Evolutionary conservation across 148 eudicot species (phyloP).

Genomic region (Polygonum aviculare): DNA sequence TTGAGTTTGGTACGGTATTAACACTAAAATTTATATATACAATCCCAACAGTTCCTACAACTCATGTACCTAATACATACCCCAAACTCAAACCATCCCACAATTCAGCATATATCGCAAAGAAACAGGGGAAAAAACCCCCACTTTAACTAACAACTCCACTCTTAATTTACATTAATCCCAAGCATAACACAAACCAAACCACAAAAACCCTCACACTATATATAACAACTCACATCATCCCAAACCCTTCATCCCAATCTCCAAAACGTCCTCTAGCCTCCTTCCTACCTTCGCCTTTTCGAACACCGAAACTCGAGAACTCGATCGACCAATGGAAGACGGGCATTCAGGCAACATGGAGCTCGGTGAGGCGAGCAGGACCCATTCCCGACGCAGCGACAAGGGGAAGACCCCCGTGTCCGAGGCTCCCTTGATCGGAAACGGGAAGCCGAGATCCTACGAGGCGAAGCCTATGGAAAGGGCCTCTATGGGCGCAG

Average conservation of each 20-base stretch:
- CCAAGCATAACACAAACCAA: background rate
- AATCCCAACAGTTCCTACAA: conserved; percentile 1
- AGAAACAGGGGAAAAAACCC: background rate
- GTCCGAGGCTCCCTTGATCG: background rate
- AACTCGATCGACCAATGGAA: background rate
- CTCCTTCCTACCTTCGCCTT: background rate
- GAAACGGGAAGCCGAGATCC: background rate
- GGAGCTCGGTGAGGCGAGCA: background rate
- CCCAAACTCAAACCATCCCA: background rate
- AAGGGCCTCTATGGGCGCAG: background rate
- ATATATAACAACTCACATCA: background rate
- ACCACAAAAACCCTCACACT: background rate
- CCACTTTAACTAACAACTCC: background rate
- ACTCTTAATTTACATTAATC: background rate
- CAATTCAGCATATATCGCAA: background rate
- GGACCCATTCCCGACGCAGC: background rate
- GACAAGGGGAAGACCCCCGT: background rate
- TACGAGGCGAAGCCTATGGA: background rate
- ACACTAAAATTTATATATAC: background rate
- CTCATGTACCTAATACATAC: background rate
- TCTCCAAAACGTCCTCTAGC: background rate
- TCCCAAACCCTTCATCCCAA: background rate
- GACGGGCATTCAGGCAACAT: background rate
- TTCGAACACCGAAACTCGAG: background rate
- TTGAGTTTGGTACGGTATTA: too few species aligned